A percentile compares a stretch with the other conserved stretches of the same genome.
These are phyloP conservation scores for Quercus lobata DNA, from an alignment of 331 rosid genomes.

Conservation along the genomic window DNA sequence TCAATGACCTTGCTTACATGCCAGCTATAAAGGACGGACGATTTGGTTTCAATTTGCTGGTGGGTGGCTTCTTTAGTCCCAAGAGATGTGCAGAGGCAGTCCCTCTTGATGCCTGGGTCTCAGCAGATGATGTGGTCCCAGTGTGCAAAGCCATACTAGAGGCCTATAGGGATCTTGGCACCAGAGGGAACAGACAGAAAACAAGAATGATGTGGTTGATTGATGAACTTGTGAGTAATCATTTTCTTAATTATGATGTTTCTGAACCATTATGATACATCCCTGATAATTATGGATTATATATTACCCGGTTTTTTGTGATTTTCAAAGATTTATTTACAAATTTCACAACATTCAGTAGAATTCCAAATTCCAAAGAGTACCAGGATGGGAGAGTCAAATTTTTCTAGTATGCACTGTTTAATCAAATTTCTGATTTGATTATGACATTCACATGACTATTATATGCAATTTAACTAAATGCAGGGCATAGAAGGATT, in stretches of 20 bases:
- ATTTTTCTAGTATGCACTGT: neutral
- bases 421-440: neutral
- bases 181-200: slow-evolving; percentile 83
- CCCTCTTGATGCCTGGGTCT: slow-evolving; percentile 98
- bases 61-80: slow-evolving; percentile 96
- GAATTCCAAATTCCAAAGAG: no score
- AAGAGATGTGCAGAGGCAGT: slow-evolving; percentile 85
- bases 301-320: neutral
- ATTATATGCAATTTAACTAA: neutral
- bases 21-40: slow-evolving; percentile 76
- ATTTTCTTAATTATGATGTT: neutral
- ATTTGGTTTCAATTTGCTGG: slow-evolving; percentile 87
- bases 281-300: neutral
- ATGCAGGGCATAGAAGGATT: slow-evolving; percentile 88
- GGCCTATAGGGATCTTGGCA: slow-evolving; percentile 87
- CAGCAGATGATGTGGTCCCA: slow-evolving; percentile 75
- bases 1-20: slow-evolving; percentile 97
- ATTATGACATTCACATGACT: neutral
- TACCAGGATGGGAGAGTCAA: neutral
- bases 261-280: neutral
- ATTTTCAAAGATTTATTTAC: no score
- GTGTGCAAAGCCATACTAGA: slow-evolving; percentile 77
- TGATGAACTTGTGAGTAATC: slow-evolving; percentile 71
- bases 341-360: no score
- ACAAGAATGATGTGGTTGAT: slow-evolving; percentile 98